A percentile compares a stretch with the other conserved stretches of the same genome.
Evolutionary conservation across 2,329 filamentous ascomycete genomes (phyloP).

Genomic region (Cladosporium velox): DNA sequence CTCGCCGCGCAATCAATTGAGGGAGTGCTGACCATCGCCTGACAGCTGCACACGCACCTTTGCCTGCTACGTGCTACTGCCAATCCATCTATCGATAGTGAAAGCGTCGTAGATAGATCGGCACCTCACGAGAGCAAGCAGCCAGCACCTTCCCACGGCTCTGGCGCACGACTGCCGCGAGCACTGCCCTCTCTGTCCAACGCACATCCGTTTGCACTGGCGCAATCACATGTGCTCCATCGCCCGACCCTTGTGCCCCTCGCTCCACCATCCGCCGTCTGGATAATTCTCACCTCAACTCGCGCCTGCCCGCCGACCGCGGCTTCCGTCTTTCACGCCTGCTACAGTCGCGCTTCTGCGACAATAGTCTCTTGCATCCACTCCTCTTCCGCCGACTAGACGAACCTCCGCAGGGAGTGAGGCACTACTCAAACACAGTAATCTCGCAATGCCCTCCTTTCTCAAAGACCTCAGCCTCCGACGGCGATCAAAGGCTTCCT

Average conservation of each 20-base stretch:
- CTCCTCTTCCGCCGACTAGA: neutral
- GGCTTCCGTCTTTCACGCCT: neutral
- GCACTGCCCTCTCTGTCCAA: neutral
- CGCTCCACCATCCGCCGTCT: neutral
- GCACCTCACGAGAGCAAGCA: neutral
- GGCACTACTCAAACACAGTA: neutral
- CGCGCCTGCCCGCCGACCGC: slow-evolving; percentile 2
- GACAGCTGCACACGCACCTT: neutral
- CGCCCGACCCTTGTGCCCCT: slow-evolving; percentile 3
- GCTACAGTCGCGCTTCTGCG: neutral
- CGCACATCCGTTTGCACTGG: slow-evolving; percentile 1
- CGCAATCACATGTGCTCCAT: slow-evolving; percentile 5
- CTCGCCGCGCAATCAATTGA: slow-evolving; percentile 6
- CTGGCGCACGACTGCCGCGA: slow-evolving; percentile 1
- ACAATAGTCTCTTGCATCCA: neutral
- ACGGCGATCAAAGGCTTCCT: slow-evolving; percentile 73
- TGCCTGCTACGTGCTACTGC: neutral
- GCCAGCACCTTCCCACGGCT: slow-evolving; percentile 3
- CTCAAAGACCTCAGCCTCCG: slow-evolving; percentile 67
- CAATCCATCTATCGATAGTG: neutral
- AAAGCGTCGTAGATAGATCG: slow-evolving; percentile 1
- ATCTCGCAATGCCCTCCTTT: slow-evolving; percentile 57
- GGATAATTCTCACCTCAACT: neutral
- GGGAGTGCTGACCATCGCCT: slow-evolving; percentile 1
- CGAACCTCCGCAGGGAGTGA: neutral